Evolutionary conservation across 1,139 yeast species (phyloP), one percentile per base, ranked within the genome.

Genomic region (Geotrichum armillariae): DNA sequence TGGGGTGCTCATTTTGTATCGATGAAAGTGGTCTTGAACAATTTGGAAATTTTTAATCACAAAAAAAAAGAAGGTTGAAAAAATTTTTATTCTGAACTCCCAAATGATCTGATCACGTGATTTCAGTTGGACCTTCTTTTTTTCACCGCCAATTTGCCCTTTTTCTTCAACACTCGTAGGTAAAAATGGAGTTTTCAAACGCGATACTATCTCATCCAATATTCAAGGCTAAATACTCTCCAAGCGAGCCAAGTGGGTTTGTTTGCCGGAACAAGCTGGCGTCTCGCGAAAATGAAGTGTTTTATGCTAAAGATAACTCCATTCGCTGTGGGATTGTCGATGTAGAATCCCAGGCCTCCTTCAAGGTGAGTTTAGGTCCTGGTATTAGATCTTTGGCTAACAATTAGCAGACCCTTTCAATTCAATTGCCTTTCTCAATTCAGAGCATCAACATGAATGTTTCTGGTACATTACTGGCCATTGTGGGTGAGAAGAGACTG

Each of bases 1-100:
- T 45, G 93, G 93, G 32, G 93, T 93, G 58, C 80, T 86, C 93
- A 85, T 82, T 7, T 40, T 42, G 23, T 18, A 27, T 18, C 16
- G 6, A 12, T 40, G 36, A 25, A 25, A 25, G 29, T 7, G 11
- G 29, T 11, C 29, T 25, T 25, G 29, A 11, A 16, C 35, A 29
- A 27, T 22, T 2, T 11, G 7, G 11, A 18, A 16, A 29, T 17
- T 17, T 27, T n/a, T 27, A 27, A 40, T 17, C 12, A 40, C 35
- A 16, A 16, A 39, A 11, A 8, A 8, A 27, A 29, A 37, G 12
- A 31, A 44, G 21, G 11, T 18, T 21, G 11, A 22, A 27, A 39
- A 39, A 20, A 29, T 14, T 32, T 32, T 32, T 14, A 32, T 42
- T 42, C 23, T 25, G n/a, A n/a, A 25, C 29, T 25, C 29, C 29